Conservation (phyloP, 2,329 filamentous ascomycete genomes). For the Coniochaeta sp. region DNA sequence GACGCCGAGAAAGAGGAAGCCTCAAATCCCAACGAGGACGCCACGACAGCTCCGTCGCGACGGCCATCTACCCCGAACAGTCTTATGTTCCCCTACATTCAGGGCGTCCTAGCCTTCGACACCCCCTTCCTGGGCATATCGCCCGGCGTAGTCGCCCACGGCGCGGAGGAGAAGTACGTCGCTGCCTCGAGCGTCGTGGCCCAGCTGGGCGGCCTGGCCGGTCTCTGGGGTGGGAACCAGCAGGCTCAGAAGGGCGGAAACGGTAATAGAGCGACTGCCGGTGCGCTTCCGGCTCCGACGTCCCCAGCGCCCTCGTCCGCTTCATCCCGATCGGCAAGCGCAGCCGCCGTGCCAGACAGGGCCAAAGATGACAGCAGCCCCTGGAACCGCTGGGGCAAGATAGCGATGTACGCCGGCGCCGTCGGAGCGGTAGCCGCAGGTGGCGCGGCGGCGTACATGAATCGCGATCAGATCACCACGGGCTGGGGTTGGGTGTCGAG, state of each 20-base stretch:
- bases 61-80: constrained; percentile 34
- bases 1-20: constrained; percentile 22
- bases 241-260: background rate
- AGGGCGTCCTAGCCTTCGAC: constrained; percentile 86
- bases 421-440: constrained; percentile 76
- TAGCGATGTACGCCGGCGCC: constrained; percentile 80
- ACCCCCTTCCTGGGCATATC: constrained; percentile 84
- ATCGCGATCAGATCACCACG: constrained; percentile 69
- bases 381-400: constrained; percentile 78
- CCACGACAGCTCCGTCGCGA: constrained; percentile 24
- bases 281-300: background rate
- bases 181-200: constrained; percentile 63
- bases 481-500: constrained; percentile 79
- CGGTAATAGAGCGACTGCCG: background rate
- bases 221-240: constrained; percentile 50
- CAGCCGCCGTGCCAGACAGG: constrained; percentile 25
- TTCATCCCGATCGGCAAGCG: constrained; percentile 7
- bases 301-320: background rate
- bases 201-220: constrained; percentile 56
- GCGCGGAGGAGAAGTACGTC: constrained; percentile 80
- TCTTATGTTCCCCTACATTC: constrained; percentile 90
- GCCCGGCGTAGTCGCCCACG: constrained; percentile 75
- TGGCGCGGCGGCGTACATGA: constrained; percentile 77
- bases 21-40: constrained; percentile 22
- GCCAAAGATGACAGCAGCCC: constrained; percentile 28